Conservation (phyloP, 2,329 filamentous ascomycete species). For the Samsoniella hepiali region DNA sequence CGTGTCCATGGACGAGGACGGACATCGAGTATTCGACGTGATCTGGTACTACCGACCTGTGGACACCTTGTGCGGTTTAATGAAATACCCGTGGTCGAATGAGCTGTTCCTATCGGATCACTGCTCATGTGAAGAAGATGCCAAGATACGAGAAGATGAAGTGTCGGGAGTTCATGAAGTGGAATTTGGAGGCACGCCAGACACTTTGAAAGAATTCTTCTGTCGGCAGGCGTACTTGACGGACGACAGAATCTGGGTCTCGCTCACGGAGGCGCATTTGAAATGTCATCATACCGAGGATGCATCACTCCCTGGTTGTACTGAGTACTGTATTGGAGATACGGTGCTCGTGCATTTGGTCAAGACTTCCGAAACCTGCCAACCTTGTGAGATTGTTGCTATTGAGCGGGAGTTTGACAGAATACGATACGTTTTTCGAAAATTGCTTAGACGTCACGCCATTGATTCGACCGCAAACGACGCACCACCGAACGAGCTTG, state of each 20-base stretch:
- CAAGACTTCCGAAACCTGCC: constrained; percentile 37
- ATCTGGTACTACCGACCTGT: constrained; percentile 71
- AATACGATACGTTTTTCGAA: constrained; percentile 43
- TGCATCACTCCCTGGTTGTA: constrained; percentile 3
- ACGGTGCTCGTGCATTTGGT: constrained; percentile 50
- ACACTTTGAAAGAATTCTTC: constrained; percentile 54
- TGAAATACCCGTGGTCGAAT: constrained; percentile 66
- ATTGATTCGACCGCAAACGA: constrained; percentile 32
- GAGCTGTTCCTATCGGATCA: constrained; percentile 76
- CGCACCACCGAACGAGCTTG: constrained; percentile 54
- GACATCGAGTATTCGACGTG: constrained; percentile 53
- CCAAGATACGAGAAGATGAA: constrained; percentile 51
- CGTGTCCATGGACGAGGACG: constrained; percentile 38
- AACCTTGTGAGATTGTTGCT: constrained; percentile 58
- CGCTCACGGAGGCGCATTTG: constrained; percentile 53
- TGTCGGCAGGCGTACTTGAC: constrained; percentile 67
- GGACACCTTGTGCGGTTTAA: constrained; percentile 66
- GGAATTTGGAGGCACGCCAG: constrained; percentile 52
- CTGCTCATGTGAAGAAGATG: constrained; percentile 60
- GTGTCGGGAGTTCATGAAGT: constrained; percentile 57
- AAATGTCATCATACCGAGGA: constrained; percentile 42
- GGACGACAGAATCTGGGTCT: constrained; percentile 59
- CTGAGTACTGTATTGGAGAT: constrained; percentile 50
- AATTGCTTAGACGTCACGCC: constrained; percentile 47
- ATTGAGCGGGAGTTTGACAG: constrained; percentile 30